phyloP scores from a whole-genome alignment of 495 filamentous ascomycete genomes.

The Hypomontagnella monticulosa region DNA sequence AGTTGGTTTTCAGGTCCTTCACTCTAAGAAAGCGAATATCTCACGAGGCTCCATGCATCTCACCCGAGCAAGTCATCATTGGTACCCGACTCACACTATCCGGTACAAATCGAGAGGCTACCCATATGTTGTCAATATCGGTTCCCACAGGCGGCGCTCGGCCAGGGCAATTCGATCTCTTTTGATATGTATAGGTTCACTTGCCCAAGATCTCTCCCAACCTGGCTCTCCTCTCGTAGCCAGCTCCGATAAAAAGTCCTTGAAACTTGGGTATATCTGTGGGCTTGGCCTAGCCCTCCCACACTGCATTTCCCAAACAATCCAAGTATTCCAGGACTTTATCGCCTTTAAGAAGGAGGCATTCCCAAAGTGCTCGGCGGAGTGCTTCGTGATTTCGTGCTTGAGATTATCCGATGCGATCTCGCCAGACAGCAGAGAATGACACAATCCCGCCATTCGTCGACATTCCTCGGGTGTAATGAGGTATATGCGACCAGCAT shows the following conservation, averaged over 20 bases:
- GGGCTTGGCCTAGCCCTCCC: neutral
- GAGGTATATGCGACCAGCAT: neutral
- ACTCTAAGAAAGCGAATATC: too few relatives aligned
- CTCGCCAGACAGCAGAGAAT: neutral
- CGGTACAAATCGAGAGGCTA: too few relatives aligned
- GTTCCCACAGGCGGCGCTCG: too few relatives aligned
- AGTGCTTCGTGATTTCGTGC: neutral
- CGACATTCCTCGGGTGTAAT: neutral
- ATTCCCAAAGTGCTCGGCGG: neutral
- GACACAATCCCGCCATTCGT: conserved; percentile 1
- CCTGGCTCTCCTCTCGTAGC: neutral
- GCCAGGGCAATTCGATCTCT: neutral
- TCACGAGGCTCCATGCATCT: too few relatives aligned
- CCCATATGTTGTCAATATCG: too few relatives aligned
- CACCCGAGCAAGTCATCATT: too few relatives aligned
- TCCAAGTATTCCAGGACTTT: neutral
- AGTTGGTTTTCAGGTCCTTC: too few relatives aligned
- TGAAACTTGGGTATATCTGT: conserved; percentile 13
- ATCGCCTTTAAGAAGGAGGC: neutral
- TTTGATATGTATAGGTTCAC: neutral
- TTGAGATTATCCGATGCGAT: neutral
- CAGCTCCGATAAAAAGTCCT: neutral
- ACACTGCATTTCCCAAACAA: neutral
- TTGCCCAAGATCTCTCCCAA: neutral
- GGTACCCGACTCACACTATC: too few relatives aligned